Evolutionary conservation across 257 asterid species (phyloP), one percentile per base, ranked within the genome.

Genomic region (Parsonsia alboflavescens): DNA sequence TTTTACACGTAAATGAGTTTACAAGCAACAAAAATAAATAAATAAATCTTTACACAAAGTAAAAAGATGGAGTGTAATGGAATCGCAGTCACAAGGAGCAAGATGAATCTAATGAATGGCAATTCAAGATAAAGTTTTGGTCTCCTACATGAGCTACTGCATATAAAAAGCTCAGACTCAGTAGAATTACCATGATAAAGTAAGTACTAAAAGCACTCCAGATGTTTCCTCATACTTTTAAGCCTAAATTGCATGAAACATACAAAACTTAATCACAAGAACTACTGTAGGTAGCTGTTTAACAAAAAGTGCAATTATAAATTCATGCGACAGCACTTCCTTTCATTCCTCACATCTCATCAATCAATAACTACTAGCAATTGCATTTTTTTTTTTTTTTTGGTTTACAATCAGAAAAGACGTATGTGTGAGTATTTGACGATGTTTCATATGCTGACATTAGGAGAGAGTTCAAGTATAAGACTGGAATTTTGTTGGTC

Each of bases 41-140:
- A 9, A 46, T 13, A 16, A 13, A n/a, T n/a, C 44, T 41, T 41
- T 41, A 41, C 44, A 41, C 44, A 41, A 41, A 41, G 6, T 41
- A 41, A 41, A 6, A 41, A n/a, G n/a, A n/a, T n/a, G n/a, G n/a
- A n/a, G n/a, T n/a, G 44, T 41, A 41, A 41, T 41, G 3, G 44
- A 41, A 41, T 41, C 6, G 44, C 44, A 41, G 21, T 70, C 64
- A 15, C 70, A 69, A 0, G 84, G 50, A 39, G 89, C 85, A 71
- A 73, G 72, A 76, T 79, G 44, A 10, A 80, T 59, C 54, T 85
- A 83, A 53, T 83, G 87, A 21, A 87, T 80, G 10, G 84, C 85
- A 39, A 85, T 80, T 53, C 72, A 80, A 0, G 89, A 69, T 59
- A 85, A 73, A 26, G 94, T 89, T 21, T 87, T n/a, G 88, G 33